Evolutionary conservation across 1,139 yeast genomes (phyloP).

Genomic region (Suhomyces kunorum): DNA sequence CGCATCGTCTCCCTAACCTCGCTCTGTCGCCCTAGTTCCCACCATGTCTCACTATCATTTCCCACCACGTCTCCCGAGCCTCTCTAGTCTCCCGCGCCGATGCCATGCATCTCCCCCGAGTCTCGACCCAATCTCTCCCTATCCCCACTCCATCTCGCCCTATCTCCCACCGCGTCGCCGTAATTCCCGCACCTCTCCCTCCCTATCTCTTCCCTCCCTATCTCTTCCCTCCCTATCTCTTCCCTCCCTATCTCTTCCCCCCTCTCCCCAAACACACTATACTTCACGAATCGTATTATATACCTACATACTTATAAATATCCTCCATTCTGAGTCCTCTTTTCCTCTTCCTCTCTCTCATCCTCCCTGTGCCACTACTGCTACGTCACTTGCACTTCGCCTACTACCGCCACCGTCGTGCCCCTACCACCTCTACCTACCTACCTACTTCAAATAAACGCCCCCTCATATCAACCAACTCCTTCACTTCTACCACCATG

Average conservation of each 20-base stretch:
- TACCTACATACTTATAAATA: no score
- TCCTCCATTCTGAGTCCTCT: no score
- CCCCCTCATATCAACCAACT: conserved; percentile 3
- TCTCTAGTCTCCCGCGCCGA: no score
- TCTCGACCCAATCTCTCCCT: background rate
- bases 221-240: background rate
- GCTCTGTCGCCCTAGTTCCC: no score
- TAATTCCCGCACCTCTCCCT: background rate
- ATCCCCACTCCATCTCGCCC: background rate
- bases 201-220: background rate
- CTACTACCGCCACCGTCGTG: conserved; percentile 2
- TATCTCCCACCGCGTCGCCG: background rate
- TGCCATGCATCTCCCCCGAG: no score
- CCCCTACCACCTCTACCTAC: no score
- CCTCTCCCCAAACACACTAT: no score
- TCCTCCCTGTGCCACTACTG: background rate
- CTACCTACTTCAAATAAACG: no score
- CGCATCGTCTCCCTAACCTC: no score
- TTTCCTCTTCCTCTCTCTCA: background rate
- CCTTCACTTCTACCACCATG: conserved; percentile 43
- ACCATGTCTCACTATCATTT: no score
- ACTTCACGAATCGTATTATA: no score
- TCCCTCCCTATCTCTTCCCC: background rate
- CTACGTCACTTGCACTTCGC: background rate
- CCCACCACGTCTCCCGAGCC: no score